Evolutionary conservation across 1,284 basidiomycete genomes (phyloP), one percentile per base, ranked within the genome.

Genomic region (Boletus mariae): DNA sequence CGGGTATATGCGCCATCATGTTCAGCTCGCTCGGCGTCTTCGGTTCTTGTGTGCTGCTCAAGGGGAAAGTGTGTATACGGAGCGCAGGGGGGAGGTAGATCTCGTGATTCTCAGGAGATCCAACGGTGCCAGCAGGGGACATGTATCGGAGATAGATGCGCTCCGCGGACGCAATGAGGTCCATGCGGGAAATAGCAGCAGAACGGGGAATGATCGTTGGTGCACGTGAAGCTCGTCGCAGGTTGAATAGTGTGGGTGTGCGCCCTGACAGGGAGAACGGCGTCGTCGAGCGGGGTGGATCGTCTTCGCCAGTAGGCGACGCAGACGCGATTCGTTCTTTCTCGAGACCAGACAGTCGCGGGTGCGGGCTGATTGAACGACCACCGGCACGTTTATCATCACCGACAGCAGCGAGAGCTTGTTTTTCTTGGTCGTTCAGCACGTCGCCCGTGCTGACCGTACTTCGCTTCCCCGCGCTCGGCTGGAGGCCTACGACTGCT

Each of bases 111-210:
- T 89, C 85, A 23, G 76, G 72, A 31, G 82, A 77, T 54, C 84
- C 83, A 5, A 85, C 78, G 15, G 82, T 79, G 59, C 83, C 83
- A 44, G 82, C 83, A 10, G 85, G 85, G 4, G 87, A 86, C 54
- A 99, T 84, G 73, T 98, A 99, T 44, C 94, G 85, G 63, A 90
- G 87, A 75, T 89, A 98, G 65, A 99, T 98, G 62, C 94, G 88
- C 69, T 98, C 96, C 13, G 96, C 96, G 37, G 90, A 92, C 15
- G 88, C 90, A 60, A 97, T 85, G 59, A 99, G 80, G 72, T 98
- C 93, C 61, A 84, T 78, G 47, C 93, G 89, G 25, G 88, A 87
- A 71, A 99, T 97, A 15, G 95, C 92, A 50, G 90, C 79, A 51
- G 92, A 90, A 61, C 96, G 87, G 40, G 90, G 88, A 68, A 98